These are phyloP conservation scores for Boletellus emodensis DNA, from an alignment of 768 basidiomycete species.

Conservation along the genomic window DNA sequence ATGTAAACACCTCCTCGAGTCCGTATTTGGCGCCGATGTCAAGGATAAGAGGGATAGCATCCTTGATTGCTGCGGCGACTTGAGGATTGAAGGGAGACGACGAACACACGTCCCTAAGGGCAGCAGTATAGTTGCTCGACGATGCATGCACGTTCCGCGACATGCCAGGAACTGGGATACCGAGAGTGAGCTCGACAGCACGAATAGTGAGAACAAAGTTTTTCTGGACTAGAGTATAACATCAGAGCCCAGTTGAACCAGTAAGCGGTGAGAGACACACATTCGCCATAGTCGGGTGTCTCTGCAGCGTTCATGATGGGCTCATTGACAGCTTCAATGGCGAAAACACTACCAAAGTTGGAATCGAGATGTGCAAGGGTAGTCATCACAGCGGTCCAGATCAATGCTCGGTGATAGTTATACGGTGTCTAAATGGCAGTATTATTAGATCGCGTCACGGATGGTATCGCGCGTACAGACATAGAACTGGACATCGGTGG, in stretches of 20 bases:
- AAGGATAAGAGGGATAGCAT: slow-evolving; percentile 36
- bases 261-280: slow-evolving; percentile 36
- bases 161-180: slow-evolving; percentile 38
- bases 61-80: slow-evolving; percentile 32
- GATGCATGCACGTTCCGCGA: slow-evolving; percentile 14
- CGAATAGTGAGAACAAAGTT: slow-evolving; percentile 68
- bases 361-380: slow-evolving; percentile 66
- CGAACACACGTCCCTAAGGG: slow-evolving; percentile 22
- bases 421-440: slow-evolving; percentile 42
- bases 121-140: slow-evolving; percentile 34
- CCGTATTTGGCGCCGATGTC: slow-evolving; percentile 22
- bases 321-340: slow-evolving; percentile 77
- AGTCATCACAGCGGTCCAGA: slow-evolving; percentile 84
- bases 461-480: slow-evolving; percentile 35
- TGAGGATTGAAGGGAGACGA: slow-evolving; percentile 24
- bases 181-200: slow-evolving; percentile 57
- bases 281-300: slow-evolving; percentile 69
- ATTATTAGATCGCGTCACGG: slow-evolving; percentile 1
- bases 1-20: slow-evolving; percentile 24
- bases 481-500: slow-evolving; percentile 67
- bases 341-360: slow-evolving; percentile 57
- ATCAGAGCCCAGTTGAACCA: neutral
- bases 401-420: slow-evolving; percentile 73
- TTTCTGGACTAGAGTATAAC: slow-evolving; percentile 49
- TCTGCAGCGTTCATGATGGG: slow-evolving; percentile 65